Percentiles rank a stretch among this genome's conserved stretches.
phyloP scores from a whole-genome alignment of 345 rosid species.

The Populus deltoides region DNA sequence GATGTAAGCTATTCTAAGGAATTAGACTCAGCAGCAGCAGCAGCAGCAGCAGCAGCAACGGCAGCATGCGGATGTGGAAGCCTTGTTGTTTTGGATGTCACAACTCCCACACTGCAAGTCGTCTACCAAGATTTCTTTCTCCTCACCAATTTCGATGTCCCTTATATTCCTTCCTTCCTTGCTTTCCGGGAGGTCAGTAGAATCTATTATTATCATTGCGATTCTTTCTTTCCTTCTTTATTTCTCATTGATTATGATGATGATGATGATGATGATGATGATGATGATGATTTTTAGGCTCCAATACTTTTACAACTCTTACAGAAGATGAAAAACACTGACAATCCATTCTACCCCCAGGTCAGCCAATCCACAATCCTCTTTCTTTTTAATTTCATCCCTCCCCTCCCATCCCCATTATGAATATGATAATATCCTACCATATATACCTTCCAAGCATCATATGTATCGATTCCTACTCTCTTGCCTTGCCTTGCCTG shows the following conservation, averaged over 20 bases:
- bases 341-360: constrained; percentile 66
- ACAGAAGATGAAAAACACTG: constrained; percentile 52
- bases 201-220: not conserved
- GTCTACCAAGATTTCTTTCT: constrained; percentile 51
- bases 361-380: constrained; percentile 24
- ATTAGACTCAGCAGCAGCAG: constrained; percentile 64
- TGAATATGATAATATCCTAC: too few relatives aligned
- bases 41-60: constrained; percentile 52
- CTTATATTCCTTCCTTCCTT: constrained; percentile 81
- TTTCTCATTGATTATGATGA: too few relatives aligned
- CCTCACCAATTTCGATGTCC: constrained; percentile 44
- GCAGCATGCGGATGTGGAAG: too few relatives aligned
- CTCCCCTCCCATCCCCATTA: too few relatives aligned
- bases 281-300: constrained; percentile 37
- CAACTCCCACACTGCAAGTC: constrained; percentile 31
- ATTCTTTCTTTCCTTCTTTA: not conserved
- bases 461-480: too few relatives aligned
- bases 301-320: constrained; percentile 63
- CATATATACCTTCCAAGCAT: too few relatives aligned
- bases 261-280: too few relatives aligned
- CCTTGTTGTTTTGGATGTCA: constrained; percentile 67
- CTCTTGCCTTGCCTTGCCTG: too few relatives aligned
- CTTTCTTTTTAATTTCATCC: not conserved
- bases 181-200: constrained; percentile 65
- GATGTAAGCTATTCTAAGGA: constrained; percentile 83